Evolutionary conservation across 75 land plant genomes (phyloP).

Genomic region (Cupressus sempervirens): DNA sequence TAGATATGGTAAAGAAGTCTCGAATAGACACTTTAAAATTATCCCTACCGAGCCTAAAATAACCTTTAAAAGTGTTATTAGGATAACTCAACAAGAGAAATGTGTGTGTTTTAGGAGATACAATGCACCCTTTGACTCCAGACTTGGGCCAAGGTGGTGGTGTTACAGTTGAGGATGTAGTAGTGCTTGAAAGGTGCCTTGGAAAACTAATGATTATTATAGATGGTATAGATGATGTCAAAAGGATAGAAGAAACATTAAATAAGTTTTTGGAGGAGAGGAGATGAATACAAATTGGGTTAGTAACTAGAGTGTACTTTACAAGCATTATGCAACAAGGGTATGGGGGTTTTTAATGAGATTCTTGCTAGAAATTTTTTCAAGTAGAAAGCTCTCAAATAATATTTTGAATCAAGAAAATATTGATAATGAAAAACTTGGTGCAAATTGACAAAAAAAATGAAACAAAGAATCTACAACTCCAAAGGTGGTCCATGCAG

Average conservation of each 20-base stretch:
- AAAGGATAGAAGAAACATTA: slow-evolving; percentile 13
- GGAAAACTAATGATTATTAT: slow-evolving; percentile 6
- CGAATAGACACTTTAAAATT: slow-evolving; percentile 15
- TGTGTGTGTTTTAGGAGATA: slow-evolving; percentile 72
- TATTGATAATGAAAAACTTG: slow-evolving; percentile 28
- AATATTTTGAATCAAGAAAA: neutral
- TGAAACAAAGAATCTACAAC: neutral
- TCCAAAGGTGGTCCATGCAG: neutral
- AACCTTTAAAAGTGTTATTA: slow-evolving; percentile 29
- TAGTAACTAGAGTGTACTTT: slow-evolving; percentile 12
- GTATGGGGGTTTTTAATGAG: slow-evolving; percentile 12
- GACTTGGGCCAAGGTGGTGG: slow-evolving; percentile 66
- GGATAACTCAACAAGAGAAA: slow-evolving; percentile 29
- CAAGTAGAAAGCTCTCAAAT: slow-evolving; percentile 9
- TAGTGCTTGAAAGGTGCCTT: slow-evolving; percentile 37
- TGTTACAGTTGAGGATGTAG: slow-evolving; percentile 50
- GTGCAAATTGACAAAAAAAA: neutral
- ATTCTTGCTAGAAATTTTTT: slow-evolving; percentile 19
- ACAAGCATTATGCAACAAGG: slow-evolving; percentile 25
- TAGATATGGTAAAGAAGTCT: slow-evolving; percentile 17
- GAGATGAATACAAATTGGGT: slow-evolving; percentile 11
- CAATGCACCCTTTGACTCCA: slow-evolving; percentile 56
- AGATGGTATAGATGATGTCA: neutral
- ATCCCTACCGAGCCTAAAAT: slow-evolving; percentile 27
- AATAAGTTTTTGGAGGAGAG: slow-evolving; percentile 21